phyloP scores from a whole-genome alignment of 768 basidiomycete species.

The Clitopilus hobsonii region DNA sequence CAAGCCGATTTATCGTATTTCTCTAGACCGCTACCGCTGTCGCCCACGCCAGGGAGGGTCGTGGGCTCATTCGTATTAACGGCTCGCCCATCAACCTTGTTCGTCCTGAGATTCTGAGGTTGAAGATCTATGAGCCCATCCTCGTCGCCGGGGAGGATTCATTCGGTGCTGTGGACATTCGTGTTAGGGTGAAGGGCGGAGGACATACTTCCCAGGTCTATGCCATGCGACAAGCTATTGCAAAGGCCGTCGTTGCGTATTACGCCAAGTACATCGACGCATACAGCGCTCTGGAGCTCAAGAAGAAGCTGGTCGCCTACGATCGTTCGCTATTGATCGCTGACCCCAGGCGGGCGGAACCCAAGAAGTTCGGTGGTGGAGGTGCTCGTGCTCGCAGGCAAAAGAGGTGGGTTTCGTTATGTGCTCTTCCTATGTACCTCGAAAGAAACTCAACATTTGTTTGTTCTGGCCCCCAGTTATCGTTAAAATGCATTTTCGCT shows the following conservation, averaged over 20 bases:
- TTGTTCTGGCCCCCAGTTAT: not conserved
- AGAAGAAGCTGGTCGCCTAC: constrained; percentile 96
- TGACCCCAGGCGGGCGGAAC: constrained; percentile 96
- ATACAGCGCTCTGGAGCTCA: constrained; percentile 93
- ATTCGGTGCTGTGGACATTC: constrained; percentile 87
- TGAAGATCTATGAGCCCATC: constrained; percentile 98
- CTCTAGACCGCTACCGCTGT: constrained; percentile 94
- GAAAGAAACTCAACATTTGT: no score
- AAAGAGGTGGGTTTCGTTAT: constrained; percentile 81
- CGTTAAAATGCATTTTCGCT: not conserved
- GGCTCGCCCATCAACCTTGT: constrained; percentile 95
- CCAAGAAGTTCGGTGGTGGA: constrained; percentile 98
- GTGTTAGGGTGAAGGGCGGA: constrained; percentile 97
- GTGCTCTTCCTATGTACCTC: no score
- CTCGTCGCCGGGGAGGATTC: constrained; percentile 90
- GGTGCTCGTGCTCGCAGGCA: constrained; percentile 98
- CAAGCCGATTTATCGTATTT: constrained; percentile 3
- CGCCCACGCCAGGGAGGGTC: constrained; percentile 94
- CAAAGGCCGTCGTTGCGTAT: constrained; percentile 96
- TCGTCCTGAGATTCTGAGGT: constrained; percentile 91
- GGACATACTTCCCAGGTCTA: constrained; percentile 99
- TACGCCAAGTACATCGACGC: constrained; percentile 99
- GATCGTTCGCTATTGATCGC: constrained; percentile 89
- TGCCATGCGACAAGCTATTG: constrained; percentile 98
- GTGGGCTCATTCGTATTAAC: constrained; percentile 94